phyloP scores from a whole-genome alignment of 257 asterid species.

The Penstemon davidsonii region DNA sequence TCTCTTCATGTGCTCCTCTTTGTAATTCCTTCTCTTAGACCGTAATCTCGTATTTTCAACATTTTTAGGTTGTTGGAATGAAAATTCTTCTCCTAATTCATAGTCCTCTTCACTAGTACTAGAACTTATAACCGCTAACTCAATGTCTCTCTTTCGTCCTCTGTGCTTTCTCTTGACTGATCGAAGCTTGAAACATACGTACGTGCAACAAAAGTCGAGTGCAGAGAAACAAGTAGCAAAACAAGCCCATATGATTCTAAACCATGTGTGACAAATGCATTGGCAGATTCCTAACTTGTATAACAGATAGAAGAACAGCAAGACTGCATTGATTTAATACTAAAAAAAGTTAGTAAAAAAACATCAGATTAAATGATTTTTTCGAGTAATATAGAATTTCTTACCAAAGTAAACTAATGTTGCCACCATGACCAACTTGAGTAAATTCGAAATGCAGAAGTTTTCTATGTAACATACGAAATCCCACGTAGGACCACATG shows the following conservation, averaged over 20 bases:
- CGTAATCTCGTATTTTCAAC: slow-evolving; percentile 19
- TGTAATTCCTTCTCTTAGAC: slow-evolving; percentile 34
- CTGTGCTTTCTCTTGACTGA: slow-evolving; percentile 34
- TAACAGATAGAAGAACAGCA: slow-evolving; percentile 64
- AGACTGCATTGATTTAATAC: slow-evolving; percentile 48
- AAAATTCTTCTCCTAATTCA: slow-evolving; percentile 31
- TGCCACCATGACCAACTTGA: slow-evolving; percentile 59
- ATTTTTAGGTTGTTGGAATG: slow-evolving; percentile 23
- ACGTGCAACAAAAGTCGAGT: slow-evolving; percentile 59
- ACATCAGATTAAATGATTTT: not conserved
- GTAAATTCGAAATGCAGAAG: slow-evolving; percentile 58
- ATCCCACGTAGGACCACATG: slow-evolving; percentile 72
- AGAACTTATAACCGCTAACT: slow-evolving; percentile 16
- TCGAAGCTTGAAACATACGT: slow-evolving; percentile 50
- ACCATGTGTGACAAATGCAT: slow-evolving; percentile 55
- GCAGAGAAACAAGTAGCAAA: slow-evolving; percentile 48
- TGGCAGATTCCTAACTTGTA: slow-evolving; percentile 75
- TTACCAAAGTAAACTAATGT: slow-evolving; percentile 56
- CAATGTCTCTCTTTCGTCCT: slow-evolving; percentile 44
- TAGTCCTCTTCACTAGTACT: slow-evolving; percentile 37
- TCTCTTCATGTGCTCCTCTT: slow-evolving; percentile 51
- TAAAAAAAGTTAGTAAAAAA: not conserved
- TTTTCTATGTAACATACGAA: slow-evolving; percentile 66
- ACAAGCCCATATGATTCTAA: slow-evolving; percentile 51
- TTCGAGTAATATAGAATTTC: not conserved